Base-by-base conservation (phyloP, 2,329 filamentous ascomycete species). In the Mollisia scopiformis region DNA sequence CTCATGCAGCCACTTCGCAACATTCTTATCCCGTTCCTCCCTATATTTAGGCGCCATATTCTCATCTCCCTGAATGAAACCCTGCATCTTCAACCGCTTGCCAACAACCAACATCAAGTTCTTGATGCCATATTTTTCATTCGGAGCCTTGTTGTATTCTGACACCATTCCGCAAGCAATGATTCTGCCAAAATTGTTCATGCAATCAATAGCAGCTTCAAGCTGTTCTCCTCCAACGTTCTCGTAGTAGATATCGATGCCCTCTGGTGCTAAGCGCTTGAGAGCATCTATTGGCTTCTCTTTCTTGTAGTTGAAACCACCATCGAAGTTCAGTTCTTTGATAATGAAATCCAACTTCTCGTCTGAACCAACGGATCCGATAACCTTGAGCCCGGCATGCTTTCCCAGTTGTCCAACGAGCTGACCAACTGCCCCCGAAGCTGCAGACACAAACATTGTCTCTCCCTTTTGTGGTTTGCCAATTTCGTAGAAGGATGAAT, bases 161-260 rank as follows among this genome's bases (percentile, higher is more conserved):
- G 83, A 85, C 72, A 92, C 86, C 85, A 91, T 87, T 37, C 82
- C 82, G 67, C 82, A 86, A 58, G 79, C 79, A 68, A 87, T 77
- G 55, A 92, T 86, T 60, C 89, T 82, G 6, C 88, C 90, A 61
- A 81, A 84, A 57, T 78, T 68, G 62, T 90, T 91, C 76, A 91
- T 79, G 55, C 80, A 78, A 27, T 82, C 78, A 51, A 93, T 75
- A 0, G 88, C 87, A 39, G 88, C 88, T 66, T 90, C 86, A 55
- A 92, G 80, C 65, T 90, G 87, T 75, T 91, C 88, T 39, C 89
- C 90, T 21, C 90, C 90, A 6, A 91, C 90, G 68, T 92, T 93
- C 76, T 93, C 90, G 71, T 88, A 93, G 79, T 92, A 92, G 73
- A 93, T 92, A 72, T 93, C 89, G 62, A 93, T 81, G 6, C 90